phyloP scores from a whole-genome alignment of 768 basidiomycete species.

The Hydnomerulius pinastri region DNA sequence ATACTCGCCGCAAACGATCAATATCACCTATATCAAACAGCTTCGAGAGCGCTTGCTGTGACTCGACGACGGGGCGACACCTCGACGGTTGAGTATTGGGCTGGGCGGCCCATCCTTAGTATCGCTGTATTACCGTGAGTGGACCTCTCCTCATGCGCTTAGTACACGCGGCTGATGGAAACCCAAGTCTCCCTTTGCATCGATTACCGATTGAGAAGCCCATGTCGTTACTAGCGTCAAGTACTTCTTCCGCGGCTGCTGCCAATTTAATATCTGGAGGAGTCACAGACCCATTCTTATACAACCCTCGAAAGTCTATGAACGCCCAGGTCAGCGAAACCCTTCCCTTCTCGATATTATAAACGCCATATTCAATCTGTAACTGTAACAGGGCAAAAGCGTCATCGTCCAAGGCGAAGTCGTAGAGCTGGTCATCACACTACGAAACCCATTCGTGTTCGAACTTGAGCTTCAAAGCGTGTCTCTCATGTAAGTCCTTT shows the following conservation, averaged over 20 bases:
- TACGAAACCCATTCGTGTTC: conserved; percentile 93
- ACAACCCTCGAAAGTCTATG: conserved; percentile 77
- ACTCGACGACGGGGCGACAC: conserved; percentile 78
- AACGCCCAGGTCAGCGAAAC: conserved; percentile 53
- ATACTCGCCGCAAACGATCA: conserved; percentile 80
- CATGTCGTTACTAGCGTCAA: conserved; percentile 50
- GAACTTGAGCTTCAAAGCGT: conserved; percentile 86
- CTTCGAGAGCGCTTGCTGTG: conserved; percentile 69
- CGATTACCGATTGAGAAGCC: conserved; percentile 77
- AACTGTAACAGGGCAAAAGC: conserved; percentile 47
- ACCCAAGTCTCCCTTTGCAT: conserved; percentile 63
- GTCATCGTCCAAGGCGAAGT: conserved; percentile 81
- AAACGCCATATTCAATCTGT: conserved; percentile 1
- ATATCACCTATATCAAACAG: conserved; percentile 71
- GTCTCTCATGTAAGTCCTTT: conserved; percentile 64
- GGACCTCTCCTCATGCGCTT: conserved; percentile 1
- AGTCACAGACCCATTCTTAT: conserved; percentile 80
- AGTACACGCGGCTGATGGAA: conserved; percentile 4
- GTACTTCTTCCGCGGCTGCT: conserved; percentile 38
- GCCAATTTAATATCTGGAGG: conserved; percentile 55
- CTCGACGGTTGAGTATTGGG: conserved; percentile 82
- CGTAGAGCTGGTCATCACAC: conserved; percentile 77
- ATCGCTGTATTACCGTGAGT: conserved; percentile 77
- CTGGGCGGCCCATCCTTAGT: conserved; percentile 75
- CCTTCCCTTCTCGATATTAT: conserved; percentile 1